Base-by-base conservation (phyloP, 1,139 yeast species). In the Eremothecium cymbalariae region DNA sequence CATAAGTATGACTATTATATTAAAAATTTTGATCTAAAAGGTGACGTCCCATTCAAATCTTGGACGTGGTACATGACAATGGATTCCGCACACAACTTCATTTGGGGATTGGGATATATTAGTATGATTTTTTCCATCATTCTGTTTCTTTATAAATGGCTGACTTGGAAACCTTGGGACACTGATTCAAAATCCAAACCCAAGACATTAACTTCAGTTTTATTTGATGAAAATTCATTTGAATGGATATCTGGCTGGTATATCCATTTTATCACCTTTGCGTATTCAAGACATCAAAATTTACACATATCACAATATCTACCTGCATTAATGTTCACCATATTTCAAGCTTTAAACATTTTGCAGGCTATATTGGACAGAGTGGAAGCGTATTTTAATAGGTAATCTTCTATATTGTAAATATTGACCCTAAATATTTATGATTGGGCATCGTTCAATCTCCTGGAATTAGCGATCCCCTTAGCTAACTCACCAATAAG, bases 251-350 rank as follows among this genome's bases (percentile, higher is more conserved):
- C 68, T 3, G 88, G 86, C 2, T 80, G 80, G 77, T 45, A 63
- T 1, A 33, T 73, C 17, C 82, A 77, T 52, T 71, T 67, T 43
- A 71, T 70, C 47, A 63, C 63, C 43, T 59, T 72, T 28, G 60
- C 68, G 59, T 71, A 75, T 13, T 68, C 78, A 50, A 75, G 74
- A 42, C 62, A 72, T 31, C 47, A 44, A 44, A 72, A 74, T 57
- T 58, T 76, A 33, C 73, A 67, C 45, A 25, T 44, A 3, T 33
- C 25, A 3, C 74, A 72, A 49, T 79, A 78, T 54, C 52, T 76
- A 32, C 83, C 85, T 28, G 66, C 82, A 1, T 59, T 73, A 28
- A 70, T 73, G 48, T 74, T 78, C 52, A 82, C 78, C 2, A 57
- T 75, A 20, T 58, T 78, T 41, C 24, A 21, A 5, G 12, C 12